Evolutionary conservation across 495 filamentous ascomycete species (phyloP).

Genomic region (Neurospora sp.): DNA sequence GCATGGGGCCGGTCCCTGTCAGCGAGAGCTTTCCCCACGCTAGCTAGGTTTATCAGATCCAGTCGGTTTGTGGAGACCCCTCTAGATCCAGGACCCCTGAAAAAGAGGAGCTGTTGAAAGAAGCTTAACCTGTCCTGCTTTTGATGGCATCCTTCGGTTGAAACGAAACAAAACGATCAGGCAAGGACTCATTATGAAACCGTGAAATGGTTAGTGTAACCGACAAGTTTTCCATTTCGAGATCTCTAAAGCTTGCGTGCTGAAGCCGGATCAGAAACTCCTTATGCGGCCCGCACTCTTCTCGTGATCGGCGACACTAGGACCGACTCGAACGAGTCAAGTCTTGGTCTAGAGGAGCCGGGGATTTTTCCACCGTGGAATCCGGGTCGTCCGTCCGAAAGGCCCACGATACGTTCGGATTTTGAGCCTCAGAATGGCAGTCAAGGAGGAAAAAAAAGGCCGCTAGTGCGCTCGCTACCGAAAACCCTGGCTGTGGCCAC

Average conservation of each 20-base stretch:
- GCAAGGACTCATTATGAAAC: not conserved
- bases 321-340: not conserved
- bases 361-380: not conserved
- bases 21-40: not conserved
- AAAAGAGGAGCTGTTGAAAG: not conserved
- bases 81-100: not conserved
- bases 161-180: not conserved
- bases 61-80: not conserved
- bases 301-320: not conserved
- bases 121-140: not conserved
- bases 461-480: not conserved
- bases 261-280: not conserved
- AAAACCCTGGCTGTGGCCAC: not conserved
- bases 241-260: not conserved
- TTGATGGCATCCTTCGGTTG: not conserved
- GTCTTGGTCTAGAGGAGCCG: not conserved
- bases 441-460: not conserved
- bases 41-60: not conserved
- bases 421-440: not conserved
- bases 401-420: not conserved
- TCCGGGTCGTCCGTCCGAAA: not conserved
- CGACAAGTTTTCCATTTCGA: not conserved
- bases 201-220: not conserved
- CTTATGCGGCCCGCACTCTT: not conserved
- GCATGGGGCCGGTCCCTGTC: not conserved